phyloP scores from a whole-genome alignment of 2,329 filamentous ascomycete genomes.

The Gnomoniopsis smithogilvyi region DNA sequence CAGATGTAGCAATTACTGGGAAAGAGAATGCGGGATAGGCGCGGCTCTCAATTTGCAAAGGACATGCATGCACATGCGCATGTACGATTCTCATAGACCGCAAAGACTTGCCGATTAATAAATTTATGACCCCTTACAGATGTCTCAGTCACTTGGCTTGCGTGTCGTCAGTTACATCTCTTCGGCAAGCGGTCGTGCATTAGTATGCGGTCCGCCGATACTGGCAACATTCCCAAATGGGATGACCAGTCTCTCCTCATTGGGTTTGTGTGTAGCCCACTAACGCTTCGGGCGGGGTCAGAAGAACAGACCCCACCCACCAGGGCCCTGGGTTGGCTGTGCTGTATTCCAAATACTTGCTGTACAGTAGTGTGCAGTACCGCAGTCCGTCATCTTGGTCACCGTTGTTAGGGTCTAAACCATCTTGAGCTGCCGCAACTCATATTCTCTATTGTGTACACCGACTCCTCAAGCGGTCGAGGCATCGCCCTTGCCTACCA shows the following conservation, averaged over 20 bases:
- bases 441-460: too few relatives aligned
- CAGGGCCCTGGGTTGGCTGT: background rate
- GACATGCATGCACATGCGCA: background rate
- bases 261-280: background rate
- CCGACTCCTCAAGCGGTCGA: too few relatives aligned
- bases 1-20: background rate
- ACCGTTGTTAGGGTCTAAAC: background rate
- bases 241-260: background rate
- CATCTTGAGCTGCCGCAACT: background rate
- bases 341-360: constrained; percentile 14
- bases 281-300: background rate
- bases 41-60: background rate
- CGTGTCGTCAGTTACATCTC: background rate
- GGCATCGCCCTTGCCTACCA: too few relatives aligned
- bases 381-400: background rate
- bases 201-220: too few relatives aligned
- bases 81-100: constrained; percentile 4
- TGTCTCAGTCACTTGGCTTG: constrained; percentile 2
- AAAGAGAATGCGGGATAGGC: background rate
- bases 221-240: constrained; percentile 6
- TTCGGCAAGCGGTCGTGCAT: background rate
- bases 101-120: constrained; percentile 9
- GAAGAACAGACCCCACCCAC: background rate
- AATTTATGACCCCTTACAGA: background rate
- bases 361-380: background rate